Evolutionary conservation across 129 eudicot genomes (phyloP).

Genomic region (Lactuca sativa): DNA sequence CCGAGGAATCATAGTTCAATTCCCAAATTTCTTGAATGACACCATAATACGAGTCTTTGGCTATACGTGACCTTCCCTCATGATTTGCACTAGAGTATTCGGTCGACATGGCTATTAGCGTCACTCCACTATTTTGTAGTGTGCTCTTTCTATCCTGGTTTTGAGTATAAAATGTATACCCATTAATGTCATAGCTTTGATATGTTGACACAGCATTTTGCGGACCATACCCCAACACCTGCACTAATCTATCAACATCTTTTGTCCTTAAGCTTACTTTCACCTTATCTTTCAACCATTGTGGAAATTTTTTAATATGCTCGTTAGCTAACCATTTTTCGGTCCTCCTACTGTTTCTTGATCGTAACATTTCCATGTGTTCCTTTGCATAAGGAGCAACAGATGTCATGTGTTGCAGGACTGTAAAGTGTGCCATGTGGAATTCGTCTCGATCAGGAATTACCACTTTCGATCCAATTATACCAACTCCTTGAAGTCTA

Average conservation of each 20-base stretch:
- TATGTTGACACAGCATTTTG: neutral
- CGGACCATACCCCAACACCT: neutral
- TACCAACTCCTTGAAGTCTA: too few species aligned
- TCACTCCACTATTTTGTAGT: slow-evolving; percentile 9
- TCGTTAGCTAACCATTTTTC: neutral
- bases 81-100: neutral
- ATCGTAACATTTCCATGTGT: neutral
- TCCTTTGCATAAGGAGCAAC: neutral
- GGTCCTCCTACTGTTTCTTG: neutral
- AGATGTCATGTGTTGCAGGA: neutral
- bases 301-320: neutral
- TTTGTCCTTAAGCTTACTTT: too few species aligned
- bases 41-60: neutral
- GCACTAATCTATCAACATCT: neutral
- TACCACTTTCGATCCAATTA: too few species aligned
- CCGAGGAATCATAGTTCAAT: neutral
- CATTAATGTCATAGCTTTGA: slow-evolving; percentile 3
- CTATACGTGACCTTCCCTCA: neutral
- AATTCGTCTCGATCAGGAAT: too few species aligned
- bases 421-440: too few species aligned
- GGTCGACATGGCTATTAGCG: neutral
- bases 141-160: slow-evolving; percentile 3
- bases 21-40: slow-evolving; percentile 20
- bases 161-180: slow-evolving; percentile 4
- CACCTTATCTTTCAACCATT: neutral